Base-by-base conservation (phyloP, 1,284 basidiomycete genomes). In the Pyrrhoderma noxium region DNA sequence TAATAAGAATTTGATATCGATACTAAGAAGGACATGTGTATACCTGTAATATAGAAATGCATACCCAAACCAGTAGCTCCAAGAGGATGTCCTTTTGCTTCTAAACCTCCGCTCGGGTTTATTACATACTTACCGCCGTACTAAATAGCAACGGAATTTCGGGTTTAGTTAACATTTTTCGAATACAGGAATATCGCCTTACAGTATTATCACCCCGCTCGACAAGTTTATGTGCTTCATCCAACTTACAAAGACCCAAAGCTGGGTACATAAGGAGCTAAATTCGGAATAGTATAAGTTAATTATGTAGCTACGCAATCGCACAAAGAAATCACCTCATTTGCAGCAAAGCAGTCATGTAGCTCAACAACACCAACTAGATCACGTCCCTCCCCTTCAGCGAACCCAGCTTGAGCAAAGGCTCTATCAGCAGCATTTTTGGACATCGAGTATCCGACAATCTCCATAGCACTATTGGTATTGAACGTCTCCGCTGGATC, bases 111-210 rank as follows among this genome's bases (percentile, higher is more conserved):
- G 50, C 83, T 85, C 0, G 91, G 89, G 61, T 93, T 93, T 46
- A 93, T 68, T n/a, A 93, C 87, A 57, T 79, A 93, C 65, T 90
- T 89, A 11, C 89, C 89, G 25, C 88, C 88, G 56, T 89, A 89
- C 79, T 86, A 53, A n/a, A n/a, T n/a, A n/a, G n/a, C n/a, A n/a
- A n/a, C n/a, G n/a, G n/a, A n/a, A n/a, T n/a, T n/a, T n/a, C n/a
- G n/a, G n/a, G n/a, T n/a, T n/a, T n/a, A n/a, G n/a, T n/a, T n/a
- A n/a, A n/a, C n/a, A n/a, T n/a, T n/a, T n/a, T 25, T 47, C 8
- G 14, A 5, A 45, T 44, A 49, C 21, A 16, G 4, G 42, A 9
- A 16, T 52, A 45, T 2, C 22, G 8, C 45, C 52, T 8, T 58
- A 86, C 85, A n/a, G 90, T 93, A 62, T 89, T 91, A 62, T 93